Percentiles rank a stretch among this genome's conserved stretches.
Conservation (phyloP, 2,329 filamentous ascomycete species). For the Thielaviopsis punctulata region DNA sequence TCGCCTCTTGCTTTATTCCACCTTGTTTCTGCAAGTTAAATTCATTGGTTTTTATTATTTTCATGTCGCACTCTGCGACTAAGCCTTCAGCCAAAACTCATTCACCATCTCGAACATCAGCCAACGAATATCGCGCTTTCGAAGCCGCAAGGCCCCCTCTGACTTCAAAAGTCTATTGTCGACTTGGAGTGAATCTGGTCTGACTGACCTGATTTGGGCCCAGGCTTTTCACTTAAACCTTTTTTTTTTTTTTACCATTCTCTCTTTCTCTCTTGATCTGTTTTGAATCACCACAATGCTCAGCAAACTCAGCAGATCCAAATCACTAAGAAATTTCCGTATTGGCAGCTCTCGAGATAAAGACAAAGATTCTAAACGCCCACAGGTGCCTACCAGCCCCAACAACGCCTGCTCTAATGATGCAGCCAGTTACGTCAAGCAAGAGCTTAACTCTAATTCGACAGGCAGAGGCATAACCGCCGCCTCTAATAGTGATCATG, state of each 20-base stretch:
- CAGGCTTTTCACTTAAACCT: neutral
- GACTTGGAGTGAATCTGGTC: neutral
- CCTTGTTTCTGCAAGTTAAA: neutral
- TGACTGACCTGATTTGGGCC: neutral
- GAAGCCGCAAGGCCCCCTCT: neutral
- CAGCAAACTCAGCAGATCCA: conserved; percentile 10
- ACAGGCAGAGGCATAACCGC: neutral
- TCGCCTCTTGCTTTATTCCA: neutral
- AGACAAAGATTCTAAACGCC: neutral
- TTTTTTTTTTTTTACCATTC: neutral
- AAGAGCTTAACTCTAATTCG: neutral
- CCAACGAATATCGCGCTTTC: neutral
- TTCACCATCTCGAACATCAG: neutral
- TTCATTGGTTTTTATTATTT: neutral
- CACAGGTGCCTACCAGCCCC: neutral
- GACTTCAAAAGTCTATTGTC: neutral
- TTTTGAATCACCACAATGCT: neutral
- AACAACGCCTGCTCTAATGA: neutral
- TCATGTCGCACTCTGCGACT: neutral
- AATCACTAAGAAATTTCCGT: conserved; percentile 9
- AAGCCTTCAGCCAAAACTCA: neutral
- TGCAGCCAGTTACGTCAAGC: neutral
- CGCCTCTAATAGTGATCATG: neutral
- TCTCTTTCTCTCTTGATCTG: neutral
- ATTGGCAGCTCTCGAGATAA: neutral